Conservation (phyloP, 768 basidiomycete species). For the Lactarius akahatsu region DNA sequence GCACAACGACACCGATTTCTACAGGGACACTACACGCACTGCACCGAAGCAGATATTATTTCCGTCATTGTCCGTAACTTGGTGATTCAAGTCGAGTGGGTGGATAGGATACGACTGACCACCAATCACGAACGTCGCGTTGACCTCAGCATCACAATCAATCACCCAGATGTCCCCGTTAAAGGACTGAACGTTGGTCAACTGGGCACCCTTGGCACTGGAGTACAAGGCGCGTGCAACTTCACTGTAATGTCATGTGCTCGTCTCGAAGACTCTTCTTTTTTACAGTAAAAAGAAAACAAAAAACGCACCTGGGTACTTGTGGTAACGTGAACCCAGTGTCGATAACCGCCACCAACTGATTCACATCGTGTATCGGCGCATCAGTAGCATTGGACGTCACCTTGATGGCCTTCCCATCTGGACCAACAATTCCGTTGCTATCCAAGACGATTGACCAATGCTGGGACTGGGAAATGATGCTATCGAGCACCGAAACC, state of each 20-base stretch:
- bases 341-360: constrained; percentile 62
- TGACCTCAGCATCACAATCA: constrained; percentile 63
- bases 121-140: constrained; percentile 61
- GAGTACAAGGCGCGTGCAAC: constrained; percentile 63
- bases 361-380: constrained; percentile 58
- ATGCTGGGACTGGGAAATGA: constrained; percentile 54
- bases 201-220: constrained; percentile 50
- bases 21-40: constrained; percentile 24
- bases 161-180: constrained; percentile 56
- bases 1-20: background rate
- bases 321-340: constrained; percentile 70
- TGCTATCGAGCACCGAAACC: constrained; percentile 42
- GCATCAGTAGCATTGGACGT: constrained; percentile 53
- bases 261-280: background rate
- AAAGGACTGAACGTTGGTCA: constrained; percentile 38
- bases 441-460: constrained; percentile 63
- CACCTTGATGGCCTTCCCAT: constrained; percentile 52
- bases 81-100: constrained; percentile 54
- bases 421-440: constrained; percentile 60
- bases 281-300: background rate
- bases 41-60: constrained; percentile 38
- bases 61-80: constrained; percentile 38
- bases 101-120: constrained; percentile 60
- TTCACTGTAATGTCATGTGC: constrained; percentile 34
- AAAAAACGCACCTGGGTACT: constrained; percentile 45